Percentiles rank a stretch among this genome's conserved stretches.
These are phyloP conservation scores for Hericium erinaceus DNA, from an alignment of 768 basidiomycete species.

Conservation along the genomic window DNA sequence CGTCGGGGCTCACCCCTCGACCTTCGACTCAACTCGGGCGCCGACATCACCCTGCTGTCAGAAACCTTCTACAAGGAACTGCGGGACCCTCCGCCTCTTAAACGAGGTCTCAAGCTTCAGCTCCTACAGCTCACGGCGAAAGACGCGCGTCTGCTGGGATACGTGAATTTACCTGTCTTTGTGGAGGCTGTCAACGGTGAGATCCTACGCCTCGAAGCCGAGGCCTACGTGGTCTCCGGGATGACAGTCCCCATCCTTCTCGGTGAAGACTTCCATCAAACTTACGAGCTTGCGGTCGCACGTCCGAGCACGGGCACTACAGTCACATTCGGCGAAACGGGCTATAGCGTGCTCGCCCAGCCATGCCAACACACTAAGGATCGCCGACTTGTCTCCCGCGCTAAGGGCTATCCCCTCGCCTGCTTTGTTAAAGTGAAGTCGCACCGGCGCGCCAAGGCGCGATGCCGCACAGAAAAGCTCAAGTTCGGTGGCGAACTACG, in stretches of 20 bases:
- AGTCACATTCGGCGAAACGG: background rate
- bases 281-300: slow-evolving; percentile 15
- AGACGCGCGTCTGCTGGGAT: slow-evolving; percentile 5
- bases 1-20: background rate
- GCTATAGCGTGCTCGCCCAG: background rate
- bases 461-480: background rate
- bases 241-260: slow-evolving; percentile 22
- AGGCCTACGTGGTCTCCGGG: slow-evolving; percentile 19
- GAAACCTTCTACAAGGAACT: background rate
- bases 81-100: background rate
- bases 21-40: background rate
- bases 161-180: slow-evolving; percentile 17
- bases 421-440: background rate
- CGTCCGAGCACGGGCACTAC: slow-evolving; percentile 2
- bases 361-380: background rate
- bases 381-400: background rate
- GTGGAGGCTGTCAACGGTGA: slow-evolving; percentile 17
- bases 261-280: slow-evolving; percentile 21
- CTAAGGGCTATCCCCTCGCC: background rate
- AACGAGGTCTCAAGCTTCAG: background rate
- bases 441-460: background rate
- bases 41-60: background rate
- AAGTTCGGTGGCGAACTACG: background rate
- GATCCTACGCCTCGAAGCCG: slow-evolving; percentile 16
- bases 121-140: background rate